Evolutionary conservation across 2,329 filamentous ascomycete species (phyloP).

Genomic region (Penicillium sp.): DNA sequence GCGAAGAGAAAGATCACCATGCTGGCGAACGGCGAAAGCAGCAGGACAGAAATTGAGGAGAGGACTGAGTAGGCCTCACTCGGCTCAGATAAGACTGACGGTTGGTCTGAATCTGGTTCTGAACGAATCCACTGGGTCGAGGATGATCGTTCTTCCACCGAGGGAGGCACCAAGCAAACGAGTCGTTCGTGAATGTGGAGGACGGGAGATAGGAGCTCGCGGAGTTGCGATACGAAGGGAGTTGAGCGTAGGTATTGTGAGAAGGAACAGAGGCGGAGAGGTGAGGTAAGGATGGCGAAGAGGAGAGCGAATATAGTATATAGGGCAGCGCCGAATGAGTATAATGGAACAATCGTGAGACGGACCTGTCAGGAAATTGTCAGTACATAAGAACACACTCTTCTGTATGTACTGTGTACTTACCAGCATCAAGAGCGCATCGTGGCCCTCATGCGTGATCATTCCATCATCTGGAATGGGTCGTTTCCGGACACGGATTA

Average conservation of each 20-base stretch:
- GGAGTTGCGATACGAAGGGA: slow-evolving; percentile 50
- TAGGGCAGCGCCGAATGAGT: slow-evolving; percentile 52
- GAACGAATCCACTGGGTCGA: slow-evolving; percentile 38
- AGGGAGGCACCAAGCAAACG: slow-evolving; percentile 26
- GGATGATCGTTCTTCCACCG: slow-evolving; percentile 21
- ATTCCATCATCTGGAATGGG: slow-evolving; percentile 26
- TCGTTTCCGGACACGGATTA: slow-evolving; percentile 29
- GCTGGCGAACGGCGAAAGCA: slow-evolving; percentile 55
- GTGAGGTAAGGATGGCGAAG: slow-evolving; percentile 50
- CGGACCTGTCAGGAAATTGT: slow-evolving; percentile 44
- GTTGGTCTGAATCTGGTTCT: slow-evolving; percentile 37
- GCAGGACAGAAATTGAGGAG: slow-evolving; percentile 50
- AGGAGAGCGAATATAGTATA: slow-evolving; percentile 54
- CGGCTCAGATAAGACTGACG: slow-evolving; percentile 25
- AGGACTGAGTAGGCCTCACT: slow-evolving; percentile 36
- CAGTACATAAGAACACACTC: not conserved
- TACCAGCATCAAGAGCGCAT: slow-evolving; percentile 47
- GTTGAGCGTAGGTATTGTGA: slow-evolving; percentile 43
- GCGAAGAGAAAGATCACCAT: slow-evolving; percentile 54
- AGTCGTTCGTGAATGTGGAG: slow-evolving; percentile 48
- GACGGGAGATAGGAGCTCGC: slow-evolving; percentile 51
- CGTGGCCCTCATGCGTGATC: slow-evolving; percentile 32
- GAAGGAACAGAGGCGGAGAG: slow-evolving; percentile 52
- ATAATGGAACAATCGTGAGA: slow-evolving; percentile 52
- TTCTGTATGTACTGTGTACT: slow-evolving; percentile 5